Percentiles rank a stretch among this genome's conserved stretches.
Evolutionary conservation across 2,329 filamentous ascomycete species (phyloP).

Genomic region (Laburnicola sp.): DNA sequence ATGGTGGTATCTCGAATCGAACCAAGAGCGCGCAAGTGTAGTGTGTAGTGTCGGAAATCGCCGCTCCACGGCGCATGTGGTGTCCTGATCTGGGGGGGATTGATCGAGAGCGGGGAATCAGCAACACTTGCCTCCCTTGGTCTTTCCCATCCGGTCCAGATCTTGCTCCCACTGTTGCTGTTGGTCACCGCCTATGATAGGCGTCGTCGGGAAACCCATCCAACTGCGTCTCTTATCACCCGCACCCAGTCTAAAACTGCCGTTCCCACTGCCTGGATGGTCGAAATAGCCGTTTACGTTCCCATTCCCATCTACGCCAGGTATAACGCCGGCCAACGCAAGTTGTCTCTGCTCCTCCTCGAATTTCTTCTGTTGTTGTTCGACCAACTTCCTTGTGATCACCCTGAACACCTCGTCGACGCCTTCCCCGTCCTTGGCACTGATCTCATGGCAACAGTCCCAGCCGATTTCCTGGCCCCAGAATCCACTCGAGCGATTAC

Average conservation of each 20-base stretch:
- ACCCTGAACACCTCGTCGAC: constrained; percentile 96
- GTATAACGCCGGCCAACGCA: constrained; percentile 49
- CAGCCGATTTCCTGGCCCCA: constrained; percentile 94
- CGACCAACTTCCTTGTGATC: constrained; percentile 79
- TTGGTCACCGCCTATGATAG: constrained; percentile 34
- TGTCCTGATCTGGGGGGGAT: too few relatives aligned
- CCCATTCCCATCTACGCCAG: constrained; percentile 42
- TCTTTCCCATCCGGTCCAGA: constrained; percentile 34
- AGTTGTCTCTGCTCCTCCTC: constrained; percentile 55
- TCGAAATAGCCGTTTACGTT: constrained; percentile 54
- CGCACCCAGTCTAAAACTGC: constrained; percentile 62
- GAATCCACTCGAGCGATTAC: constrained; percentile 68
- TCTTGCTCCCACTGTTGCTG: constrained; percentile 42
- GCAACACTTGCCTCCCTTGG: constrained; percentile 43
- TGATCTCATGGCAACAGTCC: constrained; percentile 98
- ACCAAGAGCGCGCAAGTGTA: neutral
- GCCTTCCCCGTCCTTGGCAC: constrained; percentile 88
- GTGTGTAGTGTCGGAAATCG: neutral
- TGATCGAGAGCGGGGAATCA: too few relatives aligned
- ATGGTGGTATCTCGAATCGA: constrained; percentile 6
- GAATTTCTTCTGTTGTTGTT: constrained; percentile 65
- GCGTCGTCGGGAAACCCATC: constrained; percentile 61
- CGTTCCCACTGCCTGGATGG: constrained; percentile 52
- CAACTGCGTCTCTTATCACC: constrained; percentile 68
- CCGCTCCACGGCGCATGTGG: neutral